A percentile compares a stretch with the other conserved stretches of the same genome.
phyloP scores from a whole-genome alignment of 2,329 filamentous ascomycete species.

The Stachybotrys elegans region DNA sequence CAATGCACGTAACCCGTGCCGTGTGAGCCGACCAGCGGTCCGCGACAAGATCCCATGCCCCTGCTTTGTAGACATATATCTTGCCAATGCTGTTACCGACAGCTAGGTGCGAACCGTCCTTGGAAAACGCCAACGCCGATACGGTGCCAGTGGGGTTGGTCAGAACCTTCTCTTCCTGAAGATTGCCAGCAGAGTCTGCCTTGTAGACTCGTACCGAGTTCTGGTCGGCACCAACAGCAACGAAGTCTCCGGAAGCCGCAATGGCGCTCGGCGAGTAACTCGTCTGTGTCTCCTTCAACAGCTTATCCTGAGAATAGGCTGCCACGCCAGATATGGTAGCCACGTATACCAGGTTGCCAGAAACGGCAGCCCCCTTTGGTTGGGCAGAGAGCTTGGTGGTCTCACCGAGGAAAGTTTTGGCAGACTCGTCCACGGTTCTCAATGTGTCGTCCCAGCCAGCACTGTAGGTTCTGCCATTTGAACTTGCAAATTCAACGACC shows the following conservation, averaged over 20 bases:
- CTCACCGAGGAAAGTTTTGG: slow-evolving; percentile 69
- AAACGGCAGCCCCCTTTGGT: slow-evolving; percentile 67
- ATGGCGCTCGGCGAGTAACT: slow-evolving; percentile 65
- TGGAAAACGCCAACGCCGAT: slow-evolving; percentile 79
- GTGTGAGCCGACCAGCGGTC: slow-evolving; percentile 65
- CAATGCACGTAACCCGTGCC: slow-evolving; percentile 50
- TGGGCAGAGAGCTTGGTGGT: slow-evolving; percentile 68
- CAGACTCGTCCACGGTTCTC: slow-evolving; percentile 68
- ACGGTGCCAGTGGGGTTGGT: slow-evolving; percentile 66
- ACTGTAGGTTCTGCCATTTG: slow-evolving; percentile 65
- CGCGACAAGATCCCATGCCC: slow-evolving; percentile 65
- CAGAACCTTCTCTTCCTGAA: slow-evolving; percentile 52
- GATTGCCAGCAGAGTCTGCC: slow-evolving; percentile 47
- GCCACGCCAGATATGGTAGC: slow-evolving; percentile 48
- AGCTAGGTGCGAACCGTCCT: slow-evolving; percentile 70
- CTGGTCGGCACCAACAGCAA: slow-evolving; percentile 73
- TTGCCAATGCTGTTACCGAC: slow-evolving; percentile 81
- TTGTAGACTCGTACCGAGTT: slow-evolving; percentile 71
- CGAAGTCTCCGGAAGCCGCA: slow-evolving; percentile 59
- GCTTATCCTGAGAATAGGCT: slow-evolving; percentile 55
- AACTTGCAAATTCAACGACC: slow-evolving; percentile 67
- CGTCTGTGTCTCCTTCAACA: slow-evolving; percentile 54
- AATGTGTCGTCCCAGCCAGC: slow-evolving; percentile 94
- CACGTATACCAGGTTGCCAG: slow-evolving; percentile 48
- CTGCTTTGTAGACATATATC: slow-evolving; percentile 70